A percentile compares a stretch with the other conserved stretches of the same genome.
Conservation (phyloP, 1,139 yeast genomes). For the Meyerozyma sp. region DNA sequence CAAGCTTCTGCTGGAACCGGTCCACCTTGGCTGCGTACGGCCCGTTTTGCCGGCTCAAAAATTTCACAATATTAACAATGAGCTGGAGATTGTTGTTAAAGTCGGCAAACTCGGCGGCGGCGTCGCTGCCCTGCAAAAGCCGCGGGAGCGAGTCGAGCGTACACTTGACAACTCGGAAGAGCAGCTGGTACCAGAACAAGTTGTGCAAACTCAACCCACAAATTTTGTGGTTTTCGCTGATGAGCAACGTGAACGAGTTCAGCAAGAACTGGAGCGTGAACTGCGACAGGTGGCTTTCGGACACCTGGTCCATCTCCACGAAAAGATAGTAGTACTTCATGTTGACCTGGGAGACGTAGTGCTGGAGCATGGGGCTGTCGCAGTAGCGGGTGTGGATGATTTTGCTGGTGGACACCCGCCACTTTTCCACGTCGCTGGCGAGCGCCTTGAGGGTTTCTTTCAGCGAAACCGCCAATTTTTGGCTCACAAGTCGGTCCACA, state of each 20-base stretch:
- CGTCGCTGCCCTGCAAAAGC: background rate
- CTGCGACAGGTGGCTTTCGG: conserved; percentile 33
- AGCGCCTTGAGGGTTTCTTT: conserved; percentile 12
- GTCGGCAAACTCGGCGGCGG: conserved; percentile 13
- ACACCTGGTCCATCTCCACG: conserved; percentile 38
- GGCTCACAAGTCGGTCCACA: conserved; percentile 14
- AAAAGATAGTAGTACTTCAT: conserved; percentile 35
- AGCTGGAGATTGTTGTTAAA: conserved; percentile 18
- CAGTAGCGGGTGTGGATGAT: conserved; percentile 21
- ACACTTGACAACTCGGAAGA: conserved; percentile 6
- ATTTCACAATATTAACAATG: conserved; percentile 17
- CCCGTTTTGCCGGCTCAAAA: conserved; percentile 5
- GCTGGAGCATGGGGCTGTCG: conserved; percentile 24
- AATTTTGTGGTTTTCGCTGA: conserved; percentile 13
- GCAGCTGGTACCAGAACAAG: conserved; percentile 7
- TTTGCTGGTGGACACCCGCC: conserved; percentile 30
- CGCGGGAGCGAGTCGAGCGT: conserved; percentile 7
- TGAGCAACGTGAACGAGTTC: conserved; percentile 34
- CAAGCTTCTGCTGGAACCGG: conserved; percentile 5
- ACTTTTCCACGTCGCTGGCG: conserved; percentile 26
- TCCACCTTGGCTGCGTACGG: conserved; percentile 4
- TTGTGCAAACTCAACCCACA: conserved; percentile 5
- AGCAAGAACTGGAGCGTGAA: conserved; percentile 39
- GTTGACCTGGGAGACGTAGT: conserved; percentile 28
- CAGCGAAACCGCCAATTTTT: conserved; percentile 11